Percentiles rank a stretch among this genome's conserved stretches.
Conservation (phyloP, 768 basidiomycete genomes). For the Lenzites betulinus region DNA sequence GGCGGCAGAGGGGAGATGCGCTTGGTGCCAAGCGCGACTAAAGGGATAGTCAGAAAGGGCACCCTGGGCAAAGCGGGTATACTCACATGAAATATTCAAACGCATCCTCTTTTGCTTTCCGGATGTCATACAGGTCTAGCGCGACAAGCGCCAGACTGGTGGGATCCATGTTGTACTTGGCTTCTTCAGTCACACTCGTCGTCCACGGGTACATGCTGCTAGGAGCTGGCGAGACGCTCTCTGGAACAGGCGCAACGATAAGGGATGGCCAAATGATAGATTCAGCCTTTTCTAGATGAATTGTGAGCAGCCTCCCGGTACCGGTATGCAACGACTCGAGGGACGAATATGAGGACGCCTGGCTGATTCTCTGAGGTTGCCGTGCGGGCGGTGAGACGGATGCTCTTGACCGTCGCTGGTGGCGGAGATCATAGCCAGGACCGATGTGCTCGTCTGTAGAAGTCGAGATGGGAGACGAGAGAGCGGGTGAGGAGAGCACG, state of each 20-base stretch:
- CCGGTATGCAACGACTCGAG: constrained; percentile 66
- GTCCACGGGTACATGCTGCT: constrained; percentile 56
- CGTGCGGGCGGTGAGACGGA: constrained; percentile 17
- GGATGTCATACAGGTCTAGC: constrained; percentile 72
- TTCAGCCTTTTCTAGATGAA: constrained; percentile 80
- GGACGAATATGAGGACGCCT: constrained; percentile 77
- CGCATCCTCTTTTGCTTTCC: constrained; percentile 73
- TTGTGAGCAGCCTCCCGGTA: constrained; percentile 69
- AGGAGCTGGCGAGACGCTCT: constrained; percentile 49
- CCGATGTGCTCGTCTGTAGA: constrained; percentile 47
- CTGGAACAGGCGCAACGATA: constrained; percentile 73
- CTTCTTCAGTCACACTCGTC: constrained; percentile 44
- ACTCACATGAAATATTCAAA: constrained; percentile 82
- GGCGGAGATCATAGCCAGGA: constrained; percentile 19
- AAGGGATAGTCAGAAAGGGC: background rate
- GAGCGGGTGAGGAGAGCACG: constrained; percentile 52
- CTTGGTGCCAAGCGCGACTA: constrained; percentile 83
- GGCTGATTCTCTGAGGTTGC: constrained; percentile 38
- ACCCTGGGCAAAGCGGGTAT: background rate
- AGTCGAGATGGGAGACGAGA: constrained; percentile 62
- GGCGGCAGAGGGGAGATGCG: constrained; percentile 71
- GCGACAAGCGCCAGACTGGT: constrained; percentile 76
- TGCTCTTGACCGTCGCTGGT: constrained; percentile 15
- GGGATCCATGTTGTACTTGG: constrained; percentile 83
- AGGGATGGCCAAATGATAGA: constrained; percentile 84